Percentiles rank a stretch among this genome's conserved stretches.
Conservation (phyloP, 345 rosid genomes). For the Citrus trifoliata region DNA sequence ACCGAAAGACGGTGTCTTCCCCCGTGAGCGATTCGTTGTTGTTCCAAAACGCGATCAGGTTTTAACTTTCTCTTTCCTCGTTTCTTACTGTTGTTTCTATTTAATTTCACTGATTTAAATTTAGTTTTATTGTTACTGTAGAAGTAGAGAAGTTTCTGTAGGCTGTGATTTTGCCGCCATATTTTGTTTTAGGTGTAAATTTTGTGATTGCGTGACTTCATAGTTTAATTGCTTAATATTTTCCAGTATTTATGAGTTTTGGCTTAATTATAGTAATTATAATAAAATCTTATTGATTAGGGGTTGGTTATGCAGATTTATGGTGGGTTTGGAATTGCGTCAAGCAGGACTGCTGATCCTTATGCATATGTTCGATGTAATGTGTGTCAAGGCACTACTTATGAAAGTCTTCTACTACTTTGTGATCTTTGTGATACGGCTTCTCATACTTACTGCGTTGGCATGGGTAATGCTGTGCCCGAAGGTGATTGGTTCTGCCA, state of each 20-base stretch:
- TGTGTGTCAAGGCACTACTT: constrained; percentile 28
- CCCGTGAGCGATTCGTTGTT: constrained; percentile 28
- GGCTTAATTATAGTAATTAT: background rate
- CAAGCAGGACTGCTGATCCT: constrained; percentile 34
- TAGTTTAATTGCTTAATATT: no score
- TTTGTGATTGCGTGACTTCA: background rate
- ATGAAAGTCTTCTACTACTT: constrained; percentile 46
- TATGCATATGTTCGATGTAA: constrained; percentile 37
- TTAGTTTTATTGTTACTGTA: background rate
- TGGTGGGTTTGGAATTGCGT: constrained; percentile 28
- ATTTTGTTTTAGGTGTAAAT: background rate
- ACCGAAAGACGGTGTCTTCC: constrained; percentile 33
- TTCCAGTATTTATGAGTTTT: background rate
- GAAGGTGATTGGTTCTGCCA: constrained; percentile 71
- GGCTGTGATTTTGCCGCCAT: background rate
- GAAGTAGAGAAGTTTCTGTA: background rate
- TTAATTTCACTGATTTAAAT: background rate
- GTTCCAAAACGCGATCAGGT: constrained; percentile 62
- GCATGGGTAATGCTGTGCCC: constrained; percentile 50
- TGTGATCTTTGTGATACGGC: constrained; percentile 64
- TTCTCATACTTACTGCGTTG: constrained; percentile 57
- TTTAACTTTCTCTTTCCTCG: background rate
- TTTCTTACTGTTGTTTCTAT: background rate
- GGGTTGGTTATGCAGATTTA: constrained; percentile 35
- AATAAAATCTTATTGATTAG: background rate